Conservation (phyloP, 164 flowering plant species). For the Chimonanthus praecox region DNA sequence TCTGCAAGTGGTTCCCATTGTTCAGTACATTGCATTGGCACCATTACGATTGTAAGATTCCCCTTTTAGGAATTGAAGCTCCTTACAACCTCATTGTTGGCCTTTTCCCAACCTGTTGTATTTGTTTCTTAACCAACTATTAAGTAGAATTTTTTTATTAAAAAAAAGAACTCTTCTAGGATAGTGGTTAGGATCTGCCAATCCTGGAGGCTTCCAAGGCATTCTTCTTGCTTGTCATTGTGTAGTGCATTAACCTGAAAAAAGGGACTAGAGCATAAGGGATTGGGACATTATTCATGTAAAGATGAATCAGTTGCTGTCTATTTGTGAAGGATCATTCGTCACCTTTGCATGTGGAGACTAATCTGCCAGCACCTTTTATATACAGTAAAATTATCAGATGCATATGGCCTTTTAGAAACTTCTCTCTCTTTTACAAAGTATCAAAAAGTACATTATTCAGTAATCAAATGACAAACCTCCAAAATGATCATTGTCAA, state of each 20-base stretch:
- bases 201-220: background rate
- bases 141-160: too few species aligned
- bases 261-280: background rate
- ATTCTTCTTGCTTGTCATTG: background rate
- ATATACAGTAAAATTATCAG: too few species aligned
- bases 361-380: too few species aligned
- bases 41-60: background rate
- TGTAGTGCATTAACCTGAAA: background rate
- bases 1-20: background rate
- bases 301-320: too few species aligned
- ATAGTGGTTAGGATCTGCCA: background rate
- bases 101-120: background rate
- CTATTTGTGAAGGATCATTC: too few species aligned
- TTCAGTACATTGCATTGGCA: background rate
- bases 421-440: too few species aligned
- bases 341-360: too few species aligned
- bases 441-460: too few species aligned
- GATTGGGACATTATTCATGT: background rate
- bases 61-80: background rate
- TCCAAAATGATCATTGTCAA: too few species aligned
- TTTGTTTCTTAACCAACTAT: background rate
- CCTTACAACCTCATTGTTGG: background rate
- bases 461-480: too few species aligned
- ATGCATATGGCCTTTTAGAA: too few species aligned
- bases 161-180: background rate